Evolutionary conservation across 768 basidiomycete genomes (phyloP).

Genomic region (Clitopilus passeckerianus): DNA sequence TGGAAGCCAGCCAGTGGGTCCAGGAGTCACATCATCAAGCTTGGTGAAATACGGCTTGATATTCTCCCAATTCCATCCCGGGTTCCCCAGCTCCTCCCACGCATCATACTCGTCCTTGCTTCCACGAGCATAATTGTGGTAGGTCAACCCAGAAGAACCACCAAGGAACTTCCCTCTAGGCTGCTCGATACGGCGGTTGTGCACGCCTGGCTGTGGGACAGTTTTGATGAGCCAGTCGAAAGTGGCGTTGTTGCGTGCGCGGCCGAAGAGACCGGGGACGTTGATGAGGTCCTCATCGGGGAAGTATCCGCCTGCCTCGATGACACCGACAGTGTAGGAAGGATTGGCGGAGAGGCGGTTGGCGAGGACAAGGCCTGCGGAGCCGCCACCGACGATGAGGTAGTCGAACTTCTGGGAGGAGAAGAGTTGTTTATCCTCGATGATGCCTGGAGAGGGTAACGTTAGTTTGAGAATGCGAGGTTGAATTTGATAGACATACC

Average conservation of each 20-base stretch:
- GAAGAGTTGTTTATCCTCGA: not conserved
- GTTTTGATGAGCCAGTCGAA: slow-evolving; percentile 8
- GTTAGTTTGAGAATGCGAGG: not conserved
- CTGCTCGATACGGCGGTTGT: slow-evolving; percentile 4
- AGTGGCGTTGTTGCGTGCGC: slow-evolving; percentile 1
- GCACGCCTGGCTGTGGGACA: slow-evolving; percentile 5
- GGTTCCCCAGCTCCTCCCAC: slow-evolving; percentile 16
- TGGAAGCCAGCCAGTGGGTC: slow-evolving; percentile 7
- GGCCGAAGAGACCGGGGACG: slow-evolving; percentile 10
- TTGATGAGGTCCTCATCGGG: slow-evolving; percentile 11
- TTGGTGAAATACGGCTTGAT: slow-evolving; percentile 13
- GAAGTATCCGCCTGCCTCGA: slow-evolving; percentile 20
- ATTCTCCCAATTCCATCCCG: slow-evolving; percentile 30
- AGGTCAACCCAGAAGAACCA: slow-evolving; percentile 11
- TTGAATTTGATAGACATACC: not conserved
- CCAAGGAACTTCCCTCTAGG: slow-evolving; percentile 12
- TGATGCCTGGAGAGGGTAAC: not conserved
- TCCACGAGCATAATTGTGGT: slow-evolving; percentile 7
- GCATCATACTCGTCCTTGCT: slow-evolving; percentile 11
- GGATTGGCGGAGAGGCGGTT: slow-evolving; percentile 20
- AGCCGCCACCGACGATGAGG: slow-evolving; percentile 13
- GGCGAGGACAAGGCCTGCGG: slow-evolving; percentile 16
- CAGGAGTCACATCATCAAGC: slow-evolving; percentile 7
- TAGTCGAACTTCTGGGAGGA: not conserved
- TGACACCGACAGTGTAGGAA: slow-evolving; percentile 17